Evolutionary conservation across 148 eudicot genomes (phyloP).

Genomic region (Chenopodium album): DNA sequence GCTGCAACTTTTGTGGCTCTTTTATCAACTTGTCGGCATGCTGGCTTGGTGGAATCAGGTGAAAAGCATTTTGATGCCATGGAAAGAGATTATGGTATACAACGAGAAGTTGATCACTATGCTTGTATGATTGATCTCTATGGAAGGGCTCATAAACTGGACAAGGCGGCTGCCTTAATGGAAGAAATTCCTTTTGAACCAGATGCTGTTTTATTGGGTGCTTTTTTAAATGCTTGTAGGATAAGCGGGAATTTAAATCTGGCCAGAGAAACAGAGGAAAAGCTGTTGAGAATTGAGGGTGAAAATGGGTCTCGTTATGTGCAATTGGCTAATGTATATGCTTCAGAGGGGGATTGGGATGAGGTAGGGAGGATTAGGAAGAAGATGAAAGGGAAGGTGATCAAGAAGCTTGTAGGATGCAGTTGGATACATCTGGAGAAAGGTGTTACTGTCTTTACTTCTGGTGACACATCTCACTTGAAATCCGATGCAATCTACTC

Average conservation of each 20-base stretch:
- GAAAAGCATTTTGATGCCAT: conserved; percentile 65
- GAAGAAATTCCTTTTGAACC: conserved; percentile 47
- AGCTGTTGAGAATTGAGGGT: conserved; percentile 57
- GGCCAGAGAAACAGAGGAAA: conserved; percentile 63
- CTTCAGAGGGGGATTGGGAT: conserved; percentile 73
- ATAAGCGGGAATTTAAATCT: conserved; percentile 48
- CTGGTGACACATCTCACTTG: conserved; percentile 51
- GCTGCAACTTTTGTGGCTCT: conserved; percentile 75
- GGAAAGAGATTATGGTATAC: conserved; percentile 48
- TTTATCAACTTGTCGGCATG: conserved; percentile 84
- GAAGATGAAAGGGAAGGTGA: conserved; percentile 82
- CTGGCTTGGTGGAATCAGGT: conserved; percentile 72
- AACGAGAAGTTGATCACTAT: conserved; percentile 69
- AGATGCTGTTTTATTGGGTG: conserved; percentile 61
- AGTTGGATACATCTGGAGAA: conserved; percentile 72
- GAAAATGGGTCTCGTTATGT: conserved; percentile 64
- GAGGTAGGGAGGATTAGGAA: conserved; percentile 85
- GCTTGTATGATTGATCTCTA: conserved; percentile 92
- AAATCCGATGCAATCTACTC: conserved; percentile 55
- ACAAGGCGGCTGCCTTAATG: conserved; percentile 58
- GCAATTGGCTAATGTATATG: conserved; percentile 77
- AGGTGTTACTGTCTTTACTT: conserved; percentile 54
- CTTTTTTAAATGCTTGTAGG: conserved; percentile 78
- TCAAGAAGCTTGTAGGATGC: conserved; percentile 73
- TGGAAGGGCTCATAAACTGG: conserved; percentile 64